Percentiles rank a stretch among this genome's conserved stretches.
Conservation (phyloP, 2,329 filamentous ascomycete species). For the Talaromyces islandicus region DNA sequence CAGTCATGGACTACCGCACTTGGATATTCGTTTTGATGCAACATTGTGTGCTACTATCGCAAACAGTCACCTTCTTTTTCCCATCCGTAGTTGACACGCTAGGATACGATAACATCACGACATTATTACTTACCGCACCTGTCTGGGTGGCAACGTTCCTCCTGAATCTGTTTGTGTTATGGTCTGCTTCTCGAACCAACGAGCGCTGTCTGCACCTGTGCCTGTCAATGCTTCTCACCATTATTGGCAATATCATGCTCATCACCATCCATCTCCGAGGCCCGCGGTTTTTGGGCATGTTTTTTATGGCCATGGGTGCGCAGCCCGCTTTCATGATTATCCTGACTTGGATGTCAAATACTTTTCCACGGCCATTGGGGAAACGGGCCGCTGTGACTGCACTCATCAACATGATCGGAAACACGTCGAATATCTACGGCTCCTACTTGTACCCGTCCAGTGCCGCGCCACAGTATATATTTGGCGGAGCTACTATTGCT, state of each 20-base stretch:
- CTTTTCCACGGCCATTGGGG: conserved; percentile 29
- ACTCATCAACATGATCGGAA: conserved; percentile 32
- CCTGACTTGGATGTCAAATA: conserved; percentile 30
- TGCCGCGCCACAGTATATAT: background rate
- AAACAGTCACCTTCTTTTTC: conserved; percentile 38
- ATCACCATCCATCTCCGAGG: background rate
- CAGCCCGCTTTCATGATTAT: conserved; percentile 27
- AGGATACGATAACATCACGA: conserved; percentile 39
- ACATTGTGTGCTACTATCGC: conserved; percentile 38
- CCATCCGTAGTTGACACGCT: conserved; percentile 40
- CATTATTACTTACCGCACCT: conserved; percentile 46
- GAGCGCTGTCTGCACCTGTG: background rate
- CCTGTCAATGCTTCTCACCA: conserved; percentile 7
- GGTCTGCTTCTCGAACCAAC: conserved; percentile 4
- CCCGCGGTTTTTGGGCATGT: conserved; percentile 12
- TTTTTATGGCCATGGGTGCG: conserved; percentile 16
- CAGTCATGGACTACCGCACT: conserved; percentile 21
- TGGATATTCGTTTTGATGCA: conserved; percentile 39
- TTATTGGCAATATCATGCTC: conserved; percentile 5
- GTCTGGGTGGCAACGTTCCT: background rate
- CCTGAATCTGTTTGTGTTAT: background rate
- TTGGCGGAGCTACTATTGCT: background rate
- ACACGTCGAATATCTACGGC: conserved; percentile 8
- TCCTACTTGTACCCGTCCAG: background rate
- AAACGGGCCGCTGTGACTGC: conserved; percentile 33